Evolutionary conservation across 2,329 filamentous ascomycete species (phyloP), one percentile per base, ranked within the genome.

Genomic region (Helminthosporium solani): DNA sequence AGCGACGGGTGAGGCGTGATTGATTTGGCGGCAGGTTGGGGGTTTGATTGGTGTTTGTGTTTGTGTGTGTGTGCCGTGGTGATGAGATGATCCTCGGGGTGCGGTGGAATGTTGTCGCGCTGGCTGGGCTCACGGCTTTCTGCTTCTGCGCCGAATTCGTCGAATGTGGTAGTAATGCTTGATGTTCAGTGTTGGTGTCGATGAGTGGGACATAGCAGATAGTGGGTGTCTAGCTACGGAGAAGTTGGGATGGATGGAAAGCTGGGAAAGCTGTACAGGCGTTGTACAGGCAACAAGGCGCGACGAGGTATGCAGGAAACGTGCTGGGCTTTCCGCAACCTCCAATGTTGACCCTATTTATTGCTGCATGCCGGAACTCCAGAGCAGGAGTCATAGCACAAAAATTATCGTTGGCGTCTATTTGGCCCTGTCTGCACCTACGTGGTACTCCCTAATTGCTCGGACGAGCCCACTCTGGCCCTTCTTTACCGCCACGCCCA

Each of bases 161-260:
- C 64, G 58, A 57, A 67, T 66, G 58, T 65, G 56, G 53, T 58
- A 62, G 54, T 53, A 58, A 54, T 63, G 60, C 45, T 56, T 52
- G 55, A 49, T 53, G 35, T 50, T 58, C 44, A 52, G 49, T 46
- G 56, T 53, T 58, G 34, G 18, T 20, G 34, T 36, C 21, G 19
- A 23, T 25, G 59, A 56, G 49, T 57, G 56, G 57, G 57, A 67
- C 66, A 69, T 69, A 59, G 56, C 47, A 36, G 39, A 19, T 34
- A 12, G 31, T 25, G 30, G 4, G 39, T 25, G 25, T 35, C 28
- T 45, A 34, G 40, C 45, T 21, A 23, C 19, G 23, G 18, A 27
- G 11, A 27, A 38, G 19, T 4, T 15, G 31, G 40, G 39, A 31
- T 48, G 46, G 34, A 33, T 37, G 36, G 34, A 38, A 25, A 38